Conservation (phyloP, 352 stramenopile species). For the Globisporangium iwayamae region DNA sequence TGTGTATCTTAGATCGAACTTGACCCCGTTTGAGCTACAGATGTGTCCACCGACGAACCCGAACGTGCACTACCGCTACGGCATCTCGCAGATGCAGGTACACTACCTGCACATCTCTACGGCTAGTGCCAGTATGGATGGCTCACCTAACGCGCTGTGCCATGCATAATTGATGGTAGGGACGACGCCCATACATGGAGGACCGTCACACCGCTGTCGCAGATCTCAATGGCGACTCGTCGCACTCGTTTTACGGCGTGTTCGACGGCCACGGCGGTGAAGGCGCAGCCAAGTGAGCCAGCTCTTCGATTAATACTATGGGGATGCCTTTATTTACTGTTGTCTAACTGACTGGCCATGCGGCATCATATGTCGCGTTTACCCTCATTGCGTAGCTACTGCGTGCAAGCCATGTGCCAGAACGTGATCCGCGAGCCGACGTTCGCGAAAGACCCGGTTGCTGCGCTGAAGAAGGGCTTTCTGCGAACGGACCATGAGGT, state of each 20-base stretch:
- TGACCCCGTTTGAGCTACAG: conserved; percentile 66
- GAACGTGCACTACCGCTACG: conserved; percentile 78
- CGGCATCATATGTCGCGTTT: not conserved
- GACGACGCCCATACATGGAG: conserved; percentile 89
- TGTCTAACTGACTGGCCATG: not conserved
- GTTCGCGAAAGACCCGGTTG: conserved; percentile 57
- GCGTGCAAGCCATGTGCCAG: conserved; percentile 76
- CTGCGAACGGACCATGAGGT: conserved; percentile 78
- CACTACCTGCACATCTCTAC: too few relatives aligned
- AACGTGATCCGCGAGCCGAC: conserved; percentile 76
- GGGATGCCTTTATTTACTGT: conserved; percentile 9
- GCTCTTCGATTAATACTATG: not conserved
- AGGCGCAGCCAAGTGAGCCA: conserved; percentile 64
- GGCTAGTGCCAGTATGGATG: not conserved
- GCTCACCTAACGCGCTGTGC: not conserved
- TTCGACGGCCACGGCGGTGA: conserved; percentile 93
- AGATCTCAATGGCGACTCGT: conserved; percentile 75
- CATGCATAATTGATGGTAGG: conserved; percentile 23
- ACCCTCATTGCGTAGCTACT: conserved; percentile 45
- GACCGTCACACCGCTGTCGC: conserved; percentile 79
- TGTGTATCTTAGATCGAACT: conserved; percentile 20
- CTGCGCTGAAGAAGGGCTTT: conserved; percentile 79
- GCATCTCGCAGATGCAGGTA: conserved; percentile 77
- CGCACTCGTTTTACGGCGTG: conserved; percentile 89
- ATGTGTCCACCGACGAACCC: conserved; percentile 73